Evolutionary conservation across 2,329 filamentous ascomycete species (phyloP), one percentile per base, ranked within the genome.

Genomic region (Neurospora crassa): DNA sequence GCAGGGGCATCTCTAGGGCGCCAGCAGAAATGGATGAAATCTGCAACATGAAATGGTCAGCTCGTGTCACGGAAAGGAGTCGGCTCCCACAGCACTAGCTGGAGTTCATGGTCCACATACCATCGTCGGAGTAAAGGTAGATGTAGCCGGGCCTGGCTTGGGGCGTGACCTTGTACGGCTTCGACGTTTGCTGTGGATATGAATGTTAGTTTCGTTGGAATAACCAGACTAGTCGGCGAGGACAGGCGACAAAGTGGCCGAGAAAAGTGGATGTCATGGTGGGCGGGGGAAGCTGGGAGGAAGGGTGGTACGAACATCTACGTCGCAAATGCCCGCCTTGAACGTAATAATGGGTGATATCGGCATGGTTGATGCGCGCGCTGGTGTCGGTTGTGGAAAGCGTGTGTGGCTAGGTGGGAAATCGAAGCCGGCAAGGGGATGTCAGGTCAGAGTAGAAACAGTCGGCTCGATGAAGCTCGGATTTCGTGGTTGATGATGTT

Each of bases 1-100:
- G 93, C 82, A 29, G 90, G 84, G 72, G 89, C 88, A 75, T 85
- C 87, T 75, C 96, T 91, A 78, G 92, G 90, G 75, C 94, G 91
- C 96, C 96, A 99, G 88, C 94, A 97, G 84, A 99, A 97, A 84
- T 97, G 94, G 73, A 97, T 87, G 73, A 99, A 88, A 69, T 97
- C 92, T 94, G 75, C 68, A 29, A 34, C 67, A 10, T 24, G 43
- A n/a, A 18, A 63, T 6, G 16, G 71, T 75, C 34, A 74, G 73
- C 67, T 47, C 70, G 67, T 40, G 59, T 69, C 34, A 14, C 40
- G 6, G 16, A 7, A 29, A 34, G 29, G 45, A 12, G 11, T 10
- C n/a, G 40, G 12, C 53, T 42, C 40, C 67, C 37, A 41, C 29
- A 3, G 41, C 29, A n/a, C 6, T 20, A 40, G 24, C n/a, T 11